Percentiles rank a stretch among this genome's conserved stretches.
These are phyloP conservation scores for Russula foetens DNA, from an alignment of 768 basidiomycete species.

Conservation along the genomic window DNA sequence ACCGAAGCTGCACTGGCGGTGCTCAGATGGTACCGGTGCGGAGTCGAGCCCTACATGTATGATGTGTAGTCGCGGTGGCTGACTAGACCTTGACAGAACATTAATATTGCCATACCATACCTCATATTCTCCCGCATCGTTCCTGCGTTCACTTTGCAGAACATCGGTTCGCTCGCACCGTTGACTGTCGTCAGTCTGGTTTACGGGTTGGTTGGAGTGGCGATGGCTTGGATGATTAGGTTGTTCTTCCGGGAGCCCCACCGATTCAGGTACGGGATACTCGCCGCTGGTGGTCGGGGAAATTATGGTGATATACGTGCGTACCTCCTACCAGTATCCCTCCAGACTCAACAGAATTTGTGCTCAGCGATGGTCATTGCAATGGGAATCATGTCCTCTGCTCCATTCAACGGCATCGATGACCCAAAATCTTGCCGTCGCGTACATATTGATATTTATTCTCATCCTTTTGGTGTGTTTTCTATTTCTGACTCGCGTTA, in stretches of 20 bases:
- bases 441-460: conserved; percentile 55
- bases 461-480: conserved; percentile 48
- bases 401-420: conserved; percentile 49
- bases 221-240: conserved; percentile 46
- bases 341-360: neutral
- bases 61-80: neutral
- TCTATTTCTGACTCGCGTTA: neutral
- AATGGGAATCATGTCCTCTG: conserved; percentile 49
- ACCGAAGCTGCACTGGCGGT: conserved; percentile 45
- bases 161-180: conserved; percentile 50
- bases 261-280: conserved; percentile 61
- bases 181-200: conserved; percentile 51
- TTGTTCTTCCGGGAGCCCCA: conserved; percentile 72
- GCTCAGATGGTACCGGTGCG: conserved; percentile 53
- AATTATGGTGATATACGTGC: conserved; percentile 67
- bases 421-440: conserved; percentile 58
- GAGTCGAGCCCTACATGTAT: neutral
- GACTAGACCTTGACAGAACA: conserved; percentile 31
- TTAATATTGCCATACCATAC: conserved; percentile 57
- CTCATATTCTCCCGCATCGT: conserved; percentile 69
- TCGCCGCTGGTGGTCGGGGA: conserved; percentile 61
- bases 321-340: conserved; percentile 20
- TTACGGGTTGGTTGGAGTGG: conserved; percentile 49
- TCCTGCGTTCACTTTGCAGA: conserved; percentile 52
- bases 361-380: conserved; percentile 53